These are phyloP conservation scores for Taphrina sp. DNA, from an alignment of 1,139 yeast genomes.

Conservation along the genomic window DNA sequence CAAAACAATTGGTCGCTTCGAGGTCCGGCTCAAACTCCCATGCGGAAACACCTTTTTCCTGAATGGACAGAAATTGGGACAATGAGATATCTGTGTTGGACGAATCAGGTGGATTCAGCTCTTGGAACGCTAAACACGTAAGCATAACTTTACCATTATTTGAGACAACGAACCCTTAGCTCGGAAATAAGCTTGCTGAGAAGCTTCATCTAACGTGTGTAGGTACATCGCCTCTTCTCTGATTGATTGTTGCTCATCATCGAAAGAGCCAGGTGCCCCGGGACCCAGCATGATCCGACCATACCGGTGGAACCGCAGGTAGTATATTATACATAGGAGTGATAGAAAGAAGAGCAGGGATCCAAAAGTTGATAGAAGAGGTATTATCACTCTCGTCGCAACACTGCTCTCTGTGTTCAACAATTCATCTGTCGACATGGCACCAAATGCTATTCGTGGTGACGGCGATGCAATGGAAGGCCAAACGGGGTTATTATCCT, in stretches of 20 bases:
- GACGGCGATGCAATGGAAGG: too few relatives aligned
- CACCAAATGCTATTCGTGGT: too few relatives aligned
- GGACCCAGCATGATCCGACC: slow-evolving; percentile 35
- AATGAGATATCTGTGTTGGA: slow-evolving; percentile 47
- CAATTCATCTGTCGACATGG: too few relatives aligned
- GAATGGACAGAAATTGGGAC: slow-evolving; percentile 59
- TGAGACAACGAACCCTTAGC: slow-evolving; percentile 51
- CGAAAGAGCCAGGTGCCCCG: slow-evolving; percentile 54
- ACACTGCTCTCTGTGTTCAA: background rate
- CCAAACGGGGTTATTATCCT: too few relatives aligned
- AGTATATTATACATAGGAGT: slow-evolving; percentile 8
- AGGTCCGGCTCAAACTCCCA: slow-evolving; percentile 84
- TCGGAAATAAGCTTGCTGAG: slow-evolving; percentile 51
- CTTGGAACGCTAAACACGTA: slow-evolving; percentile 48
- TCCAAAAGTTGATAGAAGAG: slow-evolving; percentile 35
- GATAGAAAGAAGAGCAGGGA: slow-evolving; percentile 43
- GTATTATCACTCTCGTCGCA: slow-evolving; percentile 13
- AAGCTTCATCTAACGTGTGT: slow-evolving; percentile 58
- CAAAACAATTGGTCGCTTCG: slow-evolving; percentile 57
- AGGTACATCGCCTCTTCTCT: slow-evolving; percentile 73
- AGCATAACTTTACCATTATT: slow-evolving; percentile 50
- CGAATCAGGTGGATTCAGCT: slow-evolving; percentile 50
- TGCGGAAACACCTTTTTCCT: slow-evolving; percentile 89
- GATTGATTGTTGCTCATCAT: slow-evolving; percentile 61
- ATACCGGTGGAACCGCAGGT: slow-evolving; percentile 24